Percentiles rank a stretch among this genome's conserved stretches.
Evolutionary conservation across 2,329 filamentous ascomycete genomes (phyloP).

Genomic region (Cytospora schulzeri): DNA sequence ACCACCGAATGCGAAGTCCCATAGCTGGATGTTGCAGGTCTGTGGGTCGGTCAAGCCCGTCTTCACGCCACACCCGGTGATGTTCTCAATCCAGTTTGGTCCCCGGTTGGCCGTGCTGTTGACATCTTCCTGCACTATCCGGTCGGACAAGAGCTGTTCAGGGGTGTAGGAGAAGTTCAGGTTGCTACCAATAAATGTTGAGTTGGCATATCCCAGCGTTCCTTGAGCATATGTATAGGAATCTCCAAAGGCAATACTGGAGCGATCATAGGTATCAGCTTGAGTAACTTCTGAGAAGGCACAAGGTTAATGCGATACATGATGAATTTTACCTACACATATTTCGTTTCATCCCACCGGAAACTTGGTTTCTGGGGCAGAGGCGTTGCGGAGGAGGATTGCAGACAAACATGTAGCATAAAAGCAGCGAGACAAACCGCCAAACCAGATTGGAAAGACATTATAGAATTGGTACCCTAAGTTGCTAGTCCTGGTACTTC

Average conservation of each 20-base stretch:
- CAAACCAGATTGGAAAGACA: neutral
- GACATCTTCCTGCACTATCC: constrained; percentile 53
- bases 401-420: neutral
- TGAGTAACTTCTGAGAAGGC: neutral
- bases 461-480: neutral
- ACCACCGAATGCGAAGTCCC: constrained; percentile 60
- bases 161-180: constrained; percentile 49
- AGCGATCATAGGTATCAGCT: neutral
- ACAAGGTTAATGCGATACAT: neutral
- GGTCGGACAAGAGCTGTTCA: constrained; percentile 45
- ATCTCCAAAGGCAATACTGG: constrained; percentile 51
- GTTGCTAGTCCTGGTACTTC: too few relatives aligned
- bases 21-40: constrained; percentile 50
- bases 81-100: constrained; percentile 56
- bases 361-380: neutral
- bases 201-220: constrained; percentile 51
- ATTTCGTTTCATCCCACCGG: neutral
- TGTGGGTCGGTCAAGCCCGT: constrained; percentile 45
- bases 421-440: neutral
- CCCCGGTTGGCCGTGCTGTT: constrained; percentile 54
- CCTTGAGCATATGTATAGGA: constrained; percentile 58
- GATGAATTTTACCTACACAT: neutral
- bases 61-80: constrained; percentile 53
- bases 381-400: neutral
- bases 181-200: constrained; percentile 56